These are phyloP conservation scores for Medicago truncatula DNA, from an alignment of 306 rosid species.

Conservation along the genomic window MtrunA17r5.0-ANR NC_053045.1:55743501-55744000, in stretches of 20 bases:
- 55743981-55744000: slow-evolving; percentile 58
- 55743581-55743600: slow-evolving; percentile 53
- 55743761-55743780: slow-evolving; percentile 85
- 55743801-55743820: slow-evolving; percentile 48
- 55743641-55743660: slow-evolving; percentile 61
- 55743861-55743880: slow-evolving; percentile 76
- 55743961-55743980: slow-evolving; percentile 49
- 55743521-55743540: slow-evolving; percentile 50
- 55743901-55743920: slow-evolving; percentile 66
- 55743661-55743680: slow-evolving; percentile 57
- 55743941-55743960: slow-evolving; percentile 52
- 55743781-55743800: slow-evolving; percentile 44
- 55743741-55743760: slow-evolving; percentile 65
- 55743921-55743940: slow-evolving; percentile 52
- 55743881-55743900: slow-evolving; percentile 69
- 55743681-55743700: slow-evolving; percentile 41
- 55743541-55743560: slow-evolving; percentile 62
- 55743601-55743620: slow-evolving; percentile 53
- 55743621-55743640: slow-evolving; percentile 60
- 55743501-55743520: slow-evolving; percentile 47
- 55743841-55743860: slow-evolving; percentile 64
- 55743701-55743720: slow-evolving; percentile 47
- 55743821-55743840: slow-evolving; percentile 47
- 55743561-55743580: slow-evolving; percentile 69
- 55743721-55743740: slow-evolving; percentile 63